These are phyloP conservation scores for Cladophialophora psammophila DNA, from an alignment of 2,329 filamentous ascomycete species.

Conservation along the genomic window DNA sequence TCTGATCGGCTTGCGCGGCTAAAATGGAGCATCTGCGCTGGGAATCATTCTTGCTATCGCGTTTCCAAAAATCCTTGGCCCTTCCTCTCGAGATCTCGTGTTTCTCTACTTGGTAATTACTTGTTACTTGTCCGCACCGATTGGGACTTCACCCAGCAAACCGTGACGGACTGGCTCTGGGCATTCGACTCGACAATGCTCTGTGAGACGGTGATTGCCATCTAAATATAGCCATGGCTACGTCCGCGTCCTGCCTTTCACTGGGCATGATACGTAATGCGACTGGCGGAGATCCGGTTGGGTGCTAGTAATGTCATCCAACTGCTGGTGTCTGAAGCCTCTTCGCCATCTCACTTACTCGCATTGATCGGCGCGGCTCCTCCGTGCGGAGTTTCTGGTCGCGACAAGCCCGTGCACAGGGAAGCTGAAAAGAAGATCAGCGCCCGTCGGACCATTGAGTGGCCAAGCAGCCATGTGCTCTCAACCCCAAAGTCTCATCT, in stretches of 20 bases:
- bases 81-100: too few relatives aligned
- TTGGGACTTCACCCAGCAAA: background rate
- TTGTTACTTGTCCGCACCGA: background rate
- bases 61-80: too few relatives aligned
- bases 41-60: background rate
- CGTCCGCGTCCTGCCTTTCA: background rate
- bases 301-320: background rate
- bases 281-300: constrained; percentile 7
- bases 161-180: background rate
- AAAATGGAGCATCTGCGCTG: constrained; percentile 3
- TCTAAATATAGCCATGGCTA: background rate
- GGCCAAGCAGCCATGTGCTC: background rate
- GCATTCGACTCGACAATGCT: background rate
- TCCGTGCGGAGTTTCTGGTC: background rate
- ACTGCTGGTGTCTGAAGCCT: background rate
- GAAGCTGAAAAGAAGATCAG: background rate
- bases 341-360: constrained; percentile 1
- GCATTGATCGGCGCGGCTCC: constrained; percentile 1
- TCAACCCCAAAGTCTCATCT: background rate
- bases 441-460: background rate
- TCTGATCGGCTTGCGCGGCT: background rate
- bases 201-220: background rate
- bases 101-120: too few relatives aligned
- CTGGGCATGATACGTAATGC: background rate
- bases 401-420: background rate